Base-by-base conservation (phyloP, 306 rosid genomes). In the Prosopis cineraria region DNA sequence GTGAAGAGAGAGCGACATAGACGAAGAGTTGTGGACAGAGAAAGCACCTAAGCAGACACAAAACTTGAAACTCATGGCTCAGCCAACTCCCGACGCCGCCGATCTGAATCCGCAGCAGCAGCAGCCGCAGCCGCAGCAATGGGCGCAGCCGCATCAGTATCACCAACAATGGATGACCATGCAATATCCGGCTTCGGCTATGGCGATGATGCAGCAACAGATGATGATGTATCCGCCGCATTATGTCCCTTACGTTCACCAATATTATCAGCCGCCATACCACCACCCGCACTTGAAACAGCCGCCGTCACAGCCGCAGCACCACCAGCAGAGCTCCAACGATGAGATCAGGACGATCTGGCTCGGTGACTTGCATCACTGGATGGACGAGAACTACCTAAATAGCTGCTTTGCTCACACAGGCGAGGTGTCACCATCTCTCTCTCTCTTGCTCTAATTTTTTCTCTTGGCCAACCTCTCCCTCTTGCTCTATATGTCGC, bases 161-260 rank as follows among this genome's bases (percentile, higher is more conserved):
- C 97, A 84, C 78, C 97, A 91, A 66, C 97, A 90, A 82, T 92
- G 97, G 97, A 90, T 89, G 96, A 84, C 88, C 73, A 91, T 93
- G 96, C 98, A 93, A 83, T 93, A 91, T 43, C 96, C 98, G 0
- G 96, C 98, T 29, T 84, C 94, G 3, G 98, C 98, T 27, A 91
- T 93, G 98, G 98, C 93, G 22, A 85, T 90, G 96, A 93, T 93
- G 98, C 98, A 93, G 78, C 98, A 93, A 20, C 98, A 93, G 85
- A 87, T 91, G 98, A 91, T 93, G 98, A 91, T 93, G 98, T 93
- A 93, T 59, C 97, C 93, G 3, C 97, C 87, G 81, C 96, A 89
- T 76, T 93, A 91, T 80, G 71, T 93, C 85, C 90, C 96, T 13
- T 84, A 89, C 39, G 72, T 66, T 11, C 86, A 87, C 12, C 72